Conservation (phyloP, 257 asterid species). For the Misopates orontium region DNA sequence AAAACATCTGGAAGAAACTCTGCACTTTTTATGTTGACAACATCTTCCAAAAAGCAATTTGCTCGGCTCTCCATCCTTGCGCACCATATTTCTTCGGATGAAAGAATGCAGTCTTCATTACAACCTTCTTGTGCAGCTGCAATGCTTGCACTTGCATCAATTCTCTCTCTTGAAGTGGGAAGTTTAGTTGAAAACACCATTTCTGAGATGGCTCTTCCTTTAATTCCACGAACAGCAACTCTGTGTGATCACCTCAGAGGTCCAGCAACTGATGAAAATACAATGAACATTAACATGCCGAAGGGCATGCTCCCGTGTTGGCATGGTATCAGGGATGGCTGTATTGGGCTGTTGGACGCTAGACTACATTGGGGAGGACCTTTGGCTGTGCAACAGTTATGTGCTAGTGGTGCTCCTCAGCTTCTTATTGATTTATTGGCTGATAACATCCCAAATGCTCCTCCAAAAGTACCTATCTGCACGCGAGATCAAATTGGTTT, state of each 20-base stretch:
- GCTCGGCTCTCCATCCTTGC: constrained; percentile 84
- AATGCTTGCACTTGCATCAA: constrained; percentile 94
- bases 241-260: constrained; percentile 83
- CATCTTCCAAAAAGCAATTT: constrained; percentile 82
- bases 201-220: constrained; percentile 86
- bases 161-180: constrained; percentile 82
- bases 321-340: constrained; percentile 92
- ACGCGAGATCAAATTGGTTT: constrained; percentile 63
- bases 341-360: constrained; percentile 81
- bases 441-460: constrained; percentile 42
- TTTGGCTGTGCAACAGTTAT: constrained; percentile 89
- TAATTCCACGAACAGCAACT: constrained; percentile 92
- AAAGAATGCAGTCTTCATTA: constrained; percentile 61
- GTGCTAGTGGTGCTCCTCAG: constrained; percentile 95
- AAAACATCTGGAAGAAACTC: constrained; percentile 86
- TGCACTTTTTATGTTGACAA: constrained; percentile 81
- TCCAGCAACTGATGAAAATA: constrained; percentile 53
- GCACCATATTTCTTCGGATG: constrained; percentile 79
- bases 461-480: constrained; percentile 39
- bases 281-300: constrained; percentile 33
- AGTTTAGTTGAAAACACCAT: constrained; percentile 56
- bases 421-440: constrained; percentile 85
- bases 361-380: constrained; percentile 97
- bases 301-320: constrained; percentile 74
- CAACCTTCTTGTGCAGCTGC: constrained; percentile 87